A percentile compares a stretch with the other conserved stretches of the same genome.
phyloP scores from a whole-genome alignment of 2,329 filamentous ascomycete species.

The Rugonectria rugulosa region DNA sequence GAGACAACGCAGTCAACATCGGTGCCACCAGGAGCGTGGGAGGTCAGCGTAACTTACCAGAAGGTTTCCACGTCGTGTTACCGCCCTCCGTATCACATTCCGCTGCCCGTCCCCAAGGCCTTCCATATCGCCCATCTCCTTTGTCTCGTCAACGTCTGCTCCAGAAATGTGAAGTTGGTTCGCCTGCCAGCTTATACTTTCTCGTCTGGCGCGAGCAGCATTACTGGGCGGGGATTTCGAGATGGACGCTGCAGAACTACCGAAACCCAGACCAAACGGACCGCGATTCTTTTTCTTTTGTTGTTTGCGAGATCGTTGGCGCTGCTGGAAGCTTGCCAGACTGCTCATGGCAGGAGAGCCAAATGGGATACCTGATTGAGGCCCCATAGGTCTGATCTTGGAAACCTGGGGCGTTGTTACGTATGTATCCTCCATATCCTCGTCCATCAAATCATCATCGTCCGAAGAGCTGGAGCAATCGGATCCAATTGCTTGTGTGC shows the following conservation, averaged over 20 bases:
- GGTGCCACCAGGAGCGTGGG: conserved; percentile 37
- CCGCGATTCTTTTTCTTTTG: conserved; percentile 63
- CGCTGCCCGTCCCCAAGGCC: conserved; percentile 66
- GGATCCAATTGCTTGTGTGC: conserved; percentile 74
- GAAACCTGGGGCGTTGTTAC: conserved; percentile 82
- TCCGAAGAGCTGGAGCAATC: conserved; percentile 80
- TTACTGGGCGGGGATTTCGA: conserved; percentile 78
- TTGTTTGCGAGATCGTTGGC: conserved; percentile 76
- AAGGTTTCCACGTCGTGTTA: conserved; percentile 88
- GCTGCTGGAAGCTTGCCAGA: conserved; percentile 83
- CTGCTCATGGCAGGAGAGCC: conserved; percentile 77
- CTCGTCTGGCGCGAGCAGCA: conserved; percentile 68
- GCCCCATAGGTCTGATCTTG: conserved; percentile 59
- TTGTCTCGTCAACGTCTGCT: conserved; percentile 70
- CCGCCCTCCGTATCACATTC: conserved; percentile 81
- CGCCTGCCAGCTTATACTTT: conserved; percentile 90
- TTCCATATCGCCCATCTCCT: conserved; percentile 70
- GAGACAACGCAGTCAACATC: not conserved
- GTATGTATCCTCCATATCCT: conserved; percentile 81
- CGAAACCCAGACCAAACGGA: conserved; percentile 60
- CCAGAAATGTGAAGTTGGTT: conserved; percentile 85
- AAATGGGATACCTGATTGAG: conserved; percentile 63
- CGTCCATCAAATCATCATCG: conserved; percentile 75
- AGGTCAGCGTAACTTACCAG: conserved; percentile 65
- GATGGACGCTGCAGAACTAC: conserved; percentile 51